Conservation (phyloP, 73 alveolate species). For the Symbiodinium natans region DNA sequence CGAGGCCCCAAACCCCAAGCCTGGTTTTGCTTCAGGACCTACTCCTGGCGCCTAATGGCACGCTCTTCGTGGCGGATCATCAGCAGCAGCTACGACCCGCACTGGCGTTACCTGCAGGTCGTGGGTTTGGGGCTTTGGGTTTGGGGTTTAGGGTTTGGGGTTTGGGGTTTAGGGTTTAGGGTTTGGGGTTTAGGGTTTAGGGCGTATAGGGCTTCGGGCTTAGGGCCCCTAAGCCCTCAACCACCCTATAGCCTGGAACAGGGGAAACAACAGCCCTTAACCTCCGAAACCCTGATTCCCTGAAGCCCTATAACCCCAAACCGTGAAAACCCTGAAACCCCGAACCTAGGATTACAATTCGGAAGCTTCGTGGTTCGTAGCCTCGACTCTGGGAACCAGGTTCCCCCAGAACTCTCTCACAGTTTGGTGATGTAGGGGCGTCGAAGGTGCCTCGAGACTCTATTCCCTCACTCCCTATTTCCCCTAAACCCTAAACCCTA, state of each 20-base stretch:
- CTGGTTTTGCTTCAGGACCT: not conserved
- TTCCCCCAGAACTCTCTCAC: no score
- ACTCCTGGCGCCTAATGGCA: constrained; percentile 39
- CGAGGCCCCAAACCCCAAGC: constrained; percentile 2
- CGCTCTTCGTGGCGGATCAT: constrained; percentile 44
- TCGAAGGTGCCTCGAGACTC: no score
- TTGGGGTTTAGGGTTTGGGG: not conserved
- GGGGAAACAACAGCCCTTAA: not conserved
- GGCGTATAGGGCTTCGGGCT: no score
- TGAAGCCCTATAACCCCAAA: not conserved
- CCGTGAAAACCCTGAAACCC: not conserved
- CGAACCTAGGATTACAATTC: no score
- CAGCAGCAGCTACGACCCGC: constrained; percentile 10
- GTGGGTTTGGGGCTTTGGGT: not conserved
- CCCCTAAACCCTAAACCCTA: no score
- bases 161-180: not conserved
- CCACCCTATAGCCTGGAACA: not conserved
- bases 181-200: not conserved
- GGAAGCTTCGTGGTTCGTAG: no score
- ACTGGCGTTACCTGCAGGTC: no score
- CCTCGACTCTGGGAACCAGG: no score
- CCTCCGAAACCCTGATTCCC: not conserved
- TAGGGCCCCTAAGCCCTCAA: not conserved
- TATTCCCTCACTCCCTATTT: no score
- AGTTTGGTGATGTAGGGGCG: no score